Evolutionary conservation across 768 basidiomycete species (phyloP), one percentile per base, ranked within the genome.

Genomic region (Kondoa malvinella): DNA sequence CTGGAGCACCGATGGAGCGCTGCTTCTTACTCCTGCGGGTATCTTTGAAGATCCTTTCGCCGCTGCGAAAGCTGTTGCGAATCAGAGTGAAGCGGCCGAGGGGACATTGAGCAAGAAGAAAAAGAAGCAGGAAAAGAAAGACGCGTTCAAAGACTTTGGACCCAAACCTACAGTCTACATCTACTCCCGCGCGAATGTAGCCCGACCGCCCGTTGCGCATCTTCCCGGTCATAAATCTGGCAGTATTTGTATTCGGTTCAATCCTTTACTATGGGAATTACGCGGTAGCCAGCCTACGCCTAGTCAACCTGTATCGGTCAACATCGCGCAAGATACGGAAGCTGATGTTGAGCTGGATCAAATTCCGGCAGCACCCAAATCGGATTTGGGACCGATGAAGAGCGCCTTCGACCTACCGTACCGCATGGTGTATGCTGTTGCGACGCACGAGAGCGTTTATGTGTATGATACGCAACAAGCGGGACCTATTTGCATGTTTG

Each of bases 381-480:
- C 66, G 15, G 33, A 64, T 14, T 15, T 67, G 67, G 34, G 34
- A 8, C 63, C 68, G 30, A 50, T 74, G 0, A 83, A 82, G 17
- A 86, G 88, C 16, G 80, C 95, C 1, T 96, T 97, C 75, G 83
- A 88, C 8, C 78, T 97, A 61, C 89, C 92, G 1, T 96, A 97
- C 77, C 82, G 95, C 64, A 88, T 96, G 86, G 77, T 96, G 57
- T 97, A 87, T 73, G 90, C 95, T 1, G 90, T 97, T 17, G 87
- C 91, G 62, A 95, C 94, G 26, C 95, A 92, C 85, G 95, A 99
- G 77, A 86, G 89, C 0, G 85, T 99, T 58, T 83, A 88, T 30
- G 86, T 99, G 65, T 92, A 99, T 75, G 95, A 99, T 76, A 97
- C 92, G 2, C 95, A 97, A 78, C 94, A 97, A 79, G 83, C 89